Evolutionary conservation across 441 rosid species (phyloP).

Genomic region (Biscutella laevigata): DNA sequence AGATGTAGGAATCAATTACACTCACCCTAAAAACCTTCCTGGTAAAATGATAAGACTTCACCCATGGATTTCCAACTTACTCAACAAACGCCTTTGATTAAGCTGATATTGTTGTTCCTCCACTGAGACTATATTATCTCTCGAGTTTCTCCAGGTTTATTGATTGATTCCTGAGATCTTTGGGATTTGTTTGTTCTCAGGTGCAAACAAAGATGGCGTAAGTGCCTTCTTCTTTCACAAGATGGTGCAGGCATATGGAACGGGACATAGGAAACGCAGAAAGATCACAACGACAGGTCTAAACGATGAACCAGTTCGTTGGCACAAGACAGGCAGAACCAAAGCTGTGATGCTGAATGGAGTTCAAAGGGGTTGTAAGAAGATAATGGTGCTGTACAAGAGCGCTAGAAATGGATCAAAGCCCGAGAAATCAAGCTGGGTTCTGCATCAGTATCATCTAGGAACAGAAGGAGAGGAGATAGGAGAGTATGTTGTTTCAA

Average conservation of each 20-base stretch:
- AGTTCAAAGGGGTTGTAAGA: constrained; percentile 65
- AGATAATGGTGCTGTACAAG: constrained; percentile 85
- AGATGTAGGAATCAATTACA: constrained; percentile 72
- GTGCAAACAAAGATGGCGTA: constrained; percentile 79
- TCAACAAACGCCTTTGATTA: not conserved
- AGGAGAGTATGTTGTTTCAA: constrained; percentile 74
- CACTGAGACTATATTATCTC: not conserved
- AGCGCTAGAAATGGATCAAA: constrained; percentile 58
- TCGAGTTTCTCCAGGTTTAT: not conserved
- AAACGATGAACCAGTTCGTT: constrained; percentile 57
- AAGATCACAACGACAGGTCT: constrained; percentile 45
- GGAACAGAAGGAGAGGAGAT: constrained; percentile 69
- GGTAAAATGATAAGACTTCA: constrained; percentile 30
- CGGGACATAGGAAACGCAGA: constrained; percentile 89
- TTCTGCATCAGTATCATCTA: constrained; percentile 83
- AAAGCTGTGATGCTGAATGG: constrained; percentile 54
- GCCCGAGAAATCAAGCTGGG: constrained; percentile 77
- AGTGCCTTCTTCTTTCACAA: constrained; percentile 70
- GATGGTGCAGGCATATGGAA: constrained; percentile 74
- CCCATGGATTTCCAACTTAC: not conserved
- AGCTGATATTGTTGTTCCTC: not conserved
- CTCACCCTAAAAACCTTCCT: constrained; percentile 92
- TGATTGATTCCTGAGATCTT: not conserved
- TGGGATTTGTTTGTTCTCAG: constrained; percentile 29
- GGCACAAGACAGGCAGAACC: constrained; percentile 98